A percentile compares a stretch with the other conserved stretches of the same genome.
Conservation (phyloP, 805 yeast species). For the Metschnikowia matae region DNA sequence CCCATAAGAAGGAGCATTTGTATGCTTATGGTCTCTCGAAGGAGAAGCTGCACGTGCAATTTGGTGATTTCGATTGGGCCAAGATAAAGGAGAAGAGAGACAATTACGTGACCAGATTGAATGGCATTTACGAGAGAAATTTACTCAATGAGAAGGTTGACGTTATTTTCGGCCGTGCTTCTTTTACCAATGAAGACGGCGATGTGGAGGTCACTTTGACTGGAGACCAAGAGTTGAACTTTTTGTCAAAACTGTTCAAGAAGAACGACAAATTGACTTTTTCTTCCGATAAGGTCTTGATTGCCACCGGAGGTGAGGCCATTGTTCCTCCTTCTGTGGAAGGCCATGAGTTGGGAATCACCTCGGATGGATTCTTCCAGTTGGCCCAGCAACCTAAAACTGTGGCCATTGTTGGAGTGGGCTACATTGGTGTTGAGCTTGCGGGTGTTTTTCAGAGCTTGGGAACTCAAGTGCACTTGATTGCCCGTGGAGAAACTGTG, state of each 20-base stretch:
- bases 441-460: slow-evolving; percentile 91
- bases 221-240: slow-evolving; percentile 37
- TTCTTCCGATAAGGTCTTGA: slow-evolving; percentile 76
- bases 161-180: slow-evolving; percentile 79
- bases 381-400: slow-evolving; percentile 79
- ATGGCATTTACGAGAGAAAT: slow-evolving; percentile 90
- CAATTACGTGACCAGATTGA: slow-evolving; percentile 80
- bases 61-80: slow-evolving; percentile 72
- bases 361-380: slow-evolving; percentile 88
- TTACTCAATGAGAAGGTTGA: slow-evolving; percentile 87
- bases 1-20: slow-evolving; percentile 69
- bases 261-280: slow-evolving; percentile 56
- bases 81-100: slow-evolving; percentile 83
- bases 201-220: slow-evolving; percentile 67
- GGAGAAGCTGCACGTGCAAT: slow-evolving; percentile 44
- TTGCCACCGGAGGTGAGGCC: slow-evolving; percentile 94
- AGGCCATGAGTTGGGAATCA: slow-evolving; percentile 80
- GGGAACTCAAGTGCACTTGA: slow-evolving; percentile 79
- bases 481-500: slow-evolving; percentile 88
- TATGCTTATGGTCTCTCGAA: slow-evolving; percentile 76
- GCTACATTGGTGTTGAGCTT: slow-evolving; percentile 93
- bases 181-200: slow-evolving; percentile 58
- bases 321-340: slow-evolving; percentile 63
- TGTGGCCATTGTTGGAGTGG: slow-evolving; percentile 96
- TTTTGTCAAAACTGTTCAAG: slow-evolving; percentile 27